These are phyloP conservation scores for Musa beccarii DNA, from an alignment of 176 grass and related monocot species.

Conservation along the genomic window DNA sequence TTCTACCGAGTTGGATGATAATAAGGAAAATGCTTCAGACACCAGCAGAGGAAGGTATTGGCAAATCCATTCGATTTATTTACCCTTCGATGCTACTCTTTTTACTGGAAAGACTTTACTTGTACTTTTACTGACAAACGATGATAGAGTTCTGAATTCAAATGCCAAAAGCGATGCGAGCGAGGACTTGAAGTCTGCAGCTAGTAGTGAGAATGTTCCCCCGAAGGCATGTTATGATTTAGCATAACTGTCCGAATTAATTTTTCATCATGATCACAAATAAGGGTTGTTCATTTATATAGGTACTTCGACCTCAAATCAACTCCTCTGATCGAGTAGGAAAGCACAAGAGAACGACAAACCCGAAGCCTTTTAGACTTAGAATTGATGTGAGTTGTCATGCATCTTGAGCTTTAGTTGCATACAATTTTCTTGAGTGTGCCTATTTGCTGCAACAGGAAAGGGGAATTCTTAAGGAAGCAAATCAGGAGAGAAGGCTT, in stretches of 20 bases:
- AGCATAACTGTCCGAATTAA: neutral
- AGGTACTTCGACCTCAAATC: constrained; percentile 35
- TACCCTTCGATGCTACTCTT: neutral
- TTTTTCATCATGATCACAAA: neutral
- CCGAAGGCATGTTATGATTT: neutral
- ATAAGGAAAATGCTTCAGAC: constrained; percentile 57
- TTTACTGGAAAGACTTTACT: constrained; percentile 8
- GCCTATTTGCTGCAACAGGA: constrained; percentile 25
- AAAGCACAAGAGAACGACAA: constrained; percentile 69
- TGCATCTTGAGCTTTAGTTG: neutral
- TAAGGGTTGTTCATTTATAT: constrained; percentile 9
- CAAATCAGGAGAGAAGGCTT: constrained; percentile 51
- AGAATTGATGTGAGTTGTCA: constrained; percentile 71
- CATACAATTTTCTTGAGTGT: neutral
- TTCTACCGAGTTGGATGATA: constrained; percentile 19
- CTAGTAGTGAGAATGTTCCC: neutral
- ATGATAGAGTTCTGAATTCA: neutral
- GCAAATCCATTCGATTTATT: neutral
- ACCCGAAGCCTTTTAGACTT: constrained; percentile 76
- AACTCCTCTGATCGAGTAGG: constrained; percentile 36
- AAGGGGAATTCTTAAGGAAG: constrained; percentile 75
- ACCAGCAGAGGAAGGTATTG: constrained; percentile 23
- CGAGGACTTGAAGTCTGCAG: neutral
- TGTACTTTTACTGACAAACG: neutral
- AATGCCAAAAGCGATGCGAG: neutral